These are phyloP conservation scores for Schwanniomyces yamadae DNA, from an alignment of 805 yeast species.

Conservation along the genomic window DNA sequence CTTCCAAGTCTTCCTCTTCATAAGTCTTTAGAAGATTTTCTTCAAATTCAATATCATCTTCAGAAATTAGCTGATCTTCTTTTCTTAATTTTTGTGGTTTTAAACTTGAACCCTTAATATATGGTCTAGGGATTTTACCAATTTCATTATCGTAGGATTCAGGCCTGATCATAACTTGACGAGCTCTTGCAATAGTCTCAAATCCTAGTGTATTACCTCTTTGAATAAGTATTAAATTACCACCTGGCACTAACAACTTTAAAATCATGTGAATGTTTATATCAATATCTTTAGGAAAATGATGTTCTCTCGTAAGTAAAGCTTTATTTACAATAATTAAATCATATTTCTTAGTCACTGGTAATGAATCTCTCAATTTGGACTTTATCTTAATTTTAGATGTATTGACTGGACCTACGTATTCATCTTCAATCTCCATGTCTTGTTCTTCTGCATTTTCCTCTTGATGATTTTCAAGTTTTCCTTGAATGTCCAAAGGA, in stretches of 20 bases:
- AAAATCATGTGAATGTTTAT: constrained; percentile 58
- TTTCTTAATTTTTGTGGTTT: constrained; percentile 39
- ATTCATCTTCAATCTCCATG: constrained; percentile 16
- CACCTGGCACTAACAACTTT: constrained; percentile 68
- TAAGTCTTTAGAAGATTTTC: constrained; percentile 26
- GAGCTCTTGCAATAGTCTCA: constrained; percentile 83
- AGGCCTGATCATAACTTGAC: constrained; percentile 89
- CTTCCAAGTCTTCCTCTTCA: constrained; percentile 19
- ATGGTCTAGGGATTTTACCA: constrained; percentile 71
- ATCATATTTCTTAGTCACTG: constrained; percentile 62
- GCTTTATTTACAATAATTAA: constrained; percentile 83
- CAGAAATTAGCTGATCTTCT: constrained; percentile 36
- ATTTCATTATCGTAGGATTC: constrained; percentile 55
- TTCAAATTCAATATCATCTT: constrained; percentile 34
- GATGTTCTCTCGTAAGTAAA: constrained; percentile 54
- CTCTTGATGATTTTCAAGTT: constrained; percentile 2
- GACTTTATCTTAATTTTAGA: constrained; percentile 55
- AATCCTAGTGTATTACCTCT: constrained; percentile 89
- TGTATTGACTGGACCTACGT: constrained; percentile 52
- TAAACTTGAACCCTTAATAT: constrained; percentile 48
- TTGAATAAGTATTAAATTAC: constrained; percentile 76
- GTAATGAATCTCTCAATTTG: constrained; percentile 51
- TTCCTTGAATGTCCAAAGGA: too few relatives aligned
- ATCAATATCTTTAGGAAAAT: constrained; percentile 75
- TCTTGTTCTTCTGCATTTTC: constrained; percentile 9